phyloP scores from a whole-genome alignment of 177 flowering plant species.

The Vitis hybrid region DNA sequence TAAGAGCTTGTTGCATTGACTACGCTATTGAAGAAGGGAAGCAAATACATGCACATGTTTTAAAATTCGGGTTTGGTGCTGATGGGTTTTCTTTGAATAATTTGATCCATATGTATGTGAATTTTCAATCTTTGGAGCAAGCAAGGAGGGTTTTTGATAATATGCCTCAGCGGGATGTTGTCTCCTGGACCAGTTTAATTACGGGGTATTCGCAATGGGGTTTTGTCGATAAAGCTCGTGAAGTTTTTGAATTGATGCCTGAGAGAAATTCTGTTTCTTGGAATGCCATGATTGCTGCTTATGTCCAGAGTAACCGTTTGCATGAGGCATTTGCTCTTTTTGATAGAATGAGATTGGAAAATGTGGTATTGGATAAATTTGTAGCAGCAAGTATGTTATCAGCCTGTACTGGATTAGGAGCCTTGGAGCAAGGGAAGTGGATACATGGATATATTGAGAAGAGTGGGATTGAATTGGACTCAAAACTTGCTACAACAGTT shows the following conservation, averaged over 20 bases:
- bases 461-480: conserved; percentile 30
- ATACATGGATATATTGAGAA: conserved; percentile 36
- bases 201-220: conserved; percentile 65
- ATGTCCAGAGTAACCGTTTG: conserved; percentile 58
- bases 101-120: conserved; percentile 51
- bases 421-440: conserved; percentile 52
- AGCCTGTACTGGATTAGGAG: conserved; percentile 61
- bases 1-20: conserved; percentile 1
- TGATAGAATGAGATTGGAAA: conserved; percentile 41
- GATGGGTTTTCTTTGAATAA: conserved; percentile 54
- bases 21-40: not conserved
- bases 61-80: not conserved
- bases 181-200: conserved; percentile 72
- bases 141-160: conserved; percentile 55
- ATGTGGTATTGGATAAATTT: conserved; percentile 45
- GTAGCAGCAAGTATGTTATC: conserved; percentile 58
- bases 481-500: conserved; percentile 45
- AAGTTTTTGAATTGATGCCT: conserved; percentile 58
- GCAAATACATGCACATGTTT: not conserved
- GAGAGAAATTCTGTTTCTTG: conserved; percentile 64
- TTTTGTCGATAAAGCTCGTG: conserved; percentile 39
- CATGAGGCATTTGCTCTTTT: conserved; percentile 59
- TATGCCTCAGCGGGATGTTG: conserved; percentile 53
- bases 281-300: conserved; percentile 76
- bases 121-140: conserved; percentile 24